phyloP scores from a whole-genome alignment of 169 alveolate genomes.

The Prorocentrum cordatum region DNA sequence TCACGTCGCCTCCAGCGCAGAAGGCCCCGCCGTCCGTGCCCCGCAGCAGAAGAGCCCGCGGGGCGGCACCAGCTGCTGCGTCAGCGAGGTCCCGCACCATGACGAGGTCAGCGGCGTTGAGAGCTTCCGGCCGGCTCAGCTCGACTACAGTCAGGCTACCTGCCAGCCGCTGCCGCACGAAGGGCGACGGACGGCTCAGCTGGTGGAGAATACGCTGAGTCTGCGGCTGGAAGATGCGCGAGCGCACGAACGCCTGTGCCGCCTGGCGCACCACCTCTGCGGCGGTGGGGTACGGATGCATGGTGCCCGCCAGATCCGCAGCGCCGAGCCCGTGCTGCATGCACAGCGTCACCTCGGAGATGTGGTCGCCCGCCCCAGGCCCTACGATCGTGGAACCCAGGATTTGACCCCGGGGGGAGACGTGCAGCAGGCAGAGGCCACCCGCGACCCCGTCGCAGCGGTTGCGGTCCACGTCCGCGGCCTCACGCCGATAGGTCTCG shows the following conservation, averaged over 20 bases:
- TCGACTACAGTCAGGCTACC: too few species aligned
- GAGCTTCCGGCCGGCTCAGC: slow-evolving; percentile 1
- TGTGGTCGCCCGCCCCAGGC: slow-evolving; percentile 28
- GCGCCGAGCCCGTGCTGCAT: slow-evolving; percentile 35
- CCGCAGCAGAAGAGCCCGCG: not conserved
- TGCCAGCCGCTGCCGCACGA: too few species aligned
- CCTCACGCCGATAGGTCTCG: slow-evolving; percentile 10
- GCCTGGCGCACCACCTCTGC: slow-evolving; percentile 50
- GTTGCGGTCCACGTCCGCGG: slow-evolving; percentile 28
- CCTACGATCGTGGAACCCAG: slow-evolving; percentile 30
- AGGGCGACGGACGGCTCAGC: too few species aligned
- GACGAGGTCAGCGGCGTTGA: slow-evolving; percentile 12
- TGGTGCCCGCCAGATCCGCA: slow-evolving; percentile 32
- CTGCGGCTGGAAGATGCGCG: not conserved
- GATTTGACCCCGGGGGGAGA: slow-evolving; percentile 2
- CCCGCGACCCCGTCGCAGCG: slow-evolving; percentile 27
- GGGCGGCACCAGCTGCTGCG: not conserved
- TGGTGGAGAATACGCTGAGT: too few species aligned
- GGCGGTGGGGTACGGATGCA: slow-evolving; percentile 43
- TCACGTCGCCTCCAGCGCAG: slow-evolving; percentile 53
- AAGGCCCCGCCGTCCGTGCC: slow-evolving; percentile 32
- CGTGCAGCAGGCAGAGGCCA: not conserved
- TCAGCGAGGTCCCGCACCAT: not conserved
- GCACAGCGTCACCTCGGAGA: slow-evolving; percentile 43
- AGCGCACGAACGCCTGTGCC: slow-evolving; percentile 33